phyloP scores from a whole-genome alignment of 2,329 filamentous ascomycete species.

The Calonectria henricotiae region DNA sequence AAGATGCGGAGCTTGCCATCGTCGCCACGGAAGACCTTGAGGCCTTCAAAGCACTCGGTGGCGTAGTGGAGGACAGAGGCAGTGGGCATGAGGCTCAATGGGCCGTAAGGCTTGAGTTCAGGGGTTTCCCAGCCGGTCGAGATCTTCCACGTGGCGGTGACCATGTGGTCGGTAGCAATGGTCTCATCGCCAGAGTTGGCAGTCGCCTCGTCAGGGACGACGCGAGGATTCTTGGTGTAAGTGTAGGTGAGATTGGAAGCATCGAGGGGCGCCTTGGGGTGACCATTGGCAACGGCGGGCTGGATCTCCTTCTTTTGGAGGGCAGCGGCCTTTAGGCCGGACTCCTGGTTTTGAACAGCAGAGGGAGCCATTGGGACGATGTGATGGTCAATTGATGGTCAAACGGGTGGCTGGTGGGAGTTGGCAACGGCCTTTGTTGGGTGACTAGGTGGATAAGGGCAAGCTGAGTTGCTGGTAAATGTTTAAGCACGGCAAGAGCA shows the following conservation, averaged over 20 bases:
- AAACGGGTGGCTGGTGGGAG: not conserved
- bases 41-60: conserved; percentile 91
- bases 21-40: conserved; percentile 85
- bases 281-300: conserved; percentile 56
- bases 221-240: conserved; percentile 66
- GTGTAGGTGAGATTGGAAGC: conserved; percentile 75
- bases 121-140: conserved; percentile 81
- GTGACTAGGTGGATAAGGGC: conserved; percentile 25
- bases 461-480: conserved; percentile 15
- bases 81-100: conserved; percentile 84
- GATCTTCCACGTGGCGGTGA: conserved; percentile 79
- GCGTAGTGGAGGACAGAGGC: conserved; percentile 90
- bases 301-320: conserved; percentile 67
- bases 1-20: conserved; percentile 84
- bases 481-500: conserved; percentile 7
- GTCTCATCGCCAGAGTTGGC: conserved; percentile 68
- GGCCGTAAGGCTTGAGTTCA: conserved; percentile 83
- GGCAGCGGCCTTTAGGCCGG: conserved; percentile 69
- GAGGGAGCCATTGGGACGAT: conserved; percentile 66
- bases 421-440: not conserved
- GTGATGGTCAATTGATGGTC: conserved; percentile 28
- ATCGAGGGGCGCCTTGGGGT: conserved; percentile 72
- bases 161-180: conserved; percentile 90
- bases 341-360: conserved; percentile 64
- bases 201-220: conserved; percentile 68